Evolutionary conservation across 2,329 filamentous ascomycete species (phyloP).

Genomic region (Purpureocillium lavendulum): DNA sequence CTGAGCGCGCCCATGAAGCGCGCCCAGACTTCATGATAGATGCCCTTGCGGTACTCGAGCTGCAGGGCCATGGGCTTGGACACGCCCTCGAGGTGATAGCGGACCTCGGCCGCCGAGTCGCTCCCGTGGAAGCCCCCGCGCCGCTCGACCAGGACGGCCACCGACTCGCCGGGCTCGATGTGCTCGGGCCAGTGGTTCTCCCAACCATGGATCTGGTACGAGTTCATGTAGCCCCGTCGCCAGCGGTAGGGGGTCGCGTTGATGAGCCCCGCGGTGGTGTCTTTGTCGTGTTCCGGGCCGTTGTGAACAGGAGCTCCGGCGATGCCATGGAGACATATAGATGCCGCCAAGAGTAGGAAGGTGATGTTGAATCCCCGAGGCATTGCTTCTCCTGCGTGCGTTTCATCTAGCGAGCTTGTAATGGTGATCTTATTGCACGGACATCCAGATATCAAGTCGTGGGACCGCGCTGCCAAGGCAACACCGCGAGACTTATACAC

Average conservation of each 20-base stretch:
- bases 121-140: background rate
- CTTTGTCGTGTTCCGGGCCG: background rate
- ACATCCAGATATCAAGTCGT: too few relatives aligned
- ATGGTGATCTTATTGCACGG: too few relatives aligned
- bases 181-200: conserved; percentile 12
- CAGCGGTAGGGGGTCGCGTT: conserved; percentile 25
- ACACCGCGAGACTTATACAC: too few relatives aligned
- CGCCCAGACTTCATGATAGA: conserved; percentile 6
- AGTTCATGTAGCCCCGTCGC: conserved; percentile 10
- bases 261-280: conserved; percentile 17
- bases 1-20: conserved; percentile 14
- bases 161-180: conserved; percentile 17
- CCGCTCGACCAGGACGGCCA: conserved; percentile 1
- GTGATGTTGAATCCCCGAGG: too few relatives aligned
- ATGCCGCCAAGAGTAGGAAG: too few relatives aligned
- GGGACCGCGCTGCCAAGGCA: too few relatives aligned
- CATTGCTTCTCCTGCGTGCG: too few relatives aligned
- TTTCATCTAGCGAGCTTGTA: too few relatives aligned
- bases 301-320: background rate
- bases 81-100: conserved; percentile 19
- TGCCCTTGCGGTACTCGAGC: conserved; percentile 11
- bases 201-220: conserved; percentile 14
- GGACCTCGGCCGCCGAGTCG: conserved; percentile 19
- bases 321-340: too few relatives aligned
- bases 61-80: conserved; percentile 16